Conservation (phyloP, 441 rosid genomes). For the Raphanus hybrid region DNA sequence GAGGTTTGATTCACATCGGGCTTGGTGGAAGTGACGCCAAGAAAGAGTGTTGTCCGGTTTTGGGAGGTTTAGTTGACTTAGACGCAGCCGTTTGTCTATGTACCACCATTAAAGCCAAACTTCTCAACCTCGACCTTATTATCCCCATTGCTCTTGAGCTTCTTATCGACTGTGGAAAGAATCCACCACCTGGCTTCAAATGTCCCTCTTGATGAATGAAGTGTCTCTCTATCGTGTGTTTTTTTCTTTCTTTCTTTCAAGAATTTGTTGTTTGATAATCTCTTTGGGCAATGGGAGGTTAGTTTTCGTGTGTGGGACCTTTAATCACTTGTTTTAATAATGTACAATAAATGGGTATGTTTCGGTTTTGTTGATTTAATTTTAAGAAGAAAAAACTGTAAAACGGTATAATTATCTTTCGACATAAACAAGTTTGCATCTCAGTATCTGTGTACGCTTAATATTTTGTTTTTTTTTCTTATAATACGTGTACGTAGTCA, state of each 20-base stretch:
- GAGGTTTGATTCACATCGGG: conserved; percentile 76
- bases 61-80: conserved; percentile 67
- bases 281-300: conserved; percentile 20
- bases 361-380: conserved; percentile 26
- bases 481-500: not conserved
- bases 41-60: conserved; percentile 73
- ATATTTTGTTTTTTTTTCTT: not conserved
- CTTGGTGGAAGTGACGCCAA: conserved; percentile 58
- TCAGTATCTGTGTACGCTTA: conserved; percentile 6
- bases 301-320: conserved; percentile 19
- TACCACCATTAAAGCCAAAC: conserved; percentile 75
- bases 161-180: conserved; percentile 76
- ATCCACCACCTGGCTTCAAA: conserved; percentile 67
- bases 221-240: conserved; percentile 20
- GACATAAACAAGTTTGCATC: conserved; percentile 28
- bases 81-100: conserved; percentile 87
- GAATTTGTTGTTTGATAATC: conserved; percentile 20
- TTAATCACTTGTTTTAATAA: conserved; percentile 4
- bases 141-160: conserved; percentile 84
- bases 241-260: not conserved
- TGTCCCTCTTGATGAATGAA: conserved; percentile 53
- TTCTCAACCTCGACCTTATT: conserved; percentile 60
- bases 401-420: conserved; percentile 14
- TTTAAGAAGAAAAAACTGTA: conserved; percentile 15
- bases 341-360: conserved; percentile 35